Evolutionary conservation across 2,329 filamentous ascomycete genomes (phyloP), one percentile per base, ranked within the genome.

Genomic region (Alternaria hordeiaustralica): DNA sequence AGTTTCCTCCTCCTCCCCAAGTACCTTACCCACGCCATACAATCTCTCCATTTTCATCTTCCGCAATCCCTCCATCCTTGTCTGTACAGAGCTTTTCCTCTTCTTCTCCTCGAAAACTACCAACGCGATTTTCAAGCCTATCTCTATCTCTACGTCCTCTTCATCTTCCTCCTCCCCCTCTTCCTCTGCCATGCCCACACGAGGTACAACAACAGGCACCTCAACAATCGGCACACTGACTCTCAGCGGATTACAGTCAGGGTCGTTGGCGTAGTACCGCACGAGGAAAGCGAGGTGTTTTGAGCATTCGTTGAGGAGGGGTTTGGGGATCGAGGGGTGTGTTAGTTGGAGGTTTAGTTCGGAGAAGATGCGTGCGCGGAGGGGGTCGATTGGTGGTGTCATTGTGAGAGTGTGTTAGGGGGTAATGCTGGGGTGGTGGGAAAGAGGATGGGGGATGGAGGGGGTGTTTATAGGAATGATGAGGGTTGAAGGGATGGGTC

Each of bases 301-400:
- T 12, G 26, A 9, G 20, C 43, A 33, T 13, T 55, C 36, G 33
- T 60, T 21, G 4, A 60, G 47, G 12, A 53, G 20, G 25, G 54
- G 30, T 23, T 46, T 61, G 20, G 47, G 25, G 30, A 61, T 51
- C 6, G 23, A 54, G 23, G 49, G 53, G 11, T 49, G 44, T 3
- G 44, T 15, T 12, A 57, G 26, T 20, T 61, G 45, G 23, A 8
- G 45, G 21, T 20, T 61, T 33, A 57, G 45, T 18, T 57, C 53
- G n/a, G 51, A 57, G 30, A 44, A 57, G 53, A 61, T 57, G 51
- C 59, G 53, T n/a, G n/a, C 33, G 9, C 51, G 30, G 28, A 61
- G 25, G 21, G 55, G 41, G 28, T 57, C 55, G 55, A 57, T 33
- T 33, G 30, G 30, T 15, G 30, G 30, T 15, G 30, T 33, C 30